Evolutionary conservation across 2,329 filamentous ascomycete species (phyloP), one percentile per base, ranked within the genome.

Genomic region (Sporothrix globosa): DNA sequence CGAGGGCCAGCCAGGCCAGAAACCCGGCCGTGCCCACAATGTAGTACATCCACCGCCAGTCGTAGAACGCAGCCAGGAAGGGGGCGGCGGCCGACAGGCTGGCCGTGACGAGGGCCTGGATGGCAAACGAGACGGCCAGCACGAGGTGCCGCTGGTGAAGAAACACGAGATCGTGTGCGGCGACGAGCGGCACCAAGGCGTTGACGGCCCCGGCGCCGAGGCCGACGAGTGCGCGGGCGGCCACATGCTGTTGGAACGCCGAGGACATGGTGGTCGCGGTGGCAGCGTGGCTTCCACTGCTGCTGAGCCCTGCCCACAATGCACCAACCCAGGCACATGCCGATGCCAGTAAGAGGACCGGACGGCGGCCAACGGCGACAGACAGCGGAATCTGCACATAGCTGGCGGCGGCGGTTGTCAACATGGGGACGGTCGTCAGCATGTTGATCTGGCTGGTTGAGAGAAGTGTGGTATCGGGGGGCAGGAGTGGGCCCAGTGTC

Each of bases 351-450:
- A 81, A 74, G 19, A 81, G 72, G 4, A 81, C 76, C 0, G 79
- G 79, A 2, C 80, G 76, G 14, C 80, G 78, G 6, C 80, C 80
- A 39, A 80, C 73, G 56, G 76, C 79, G 17, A 78, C 78, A 1
- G 79, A 80, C n/a, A 81, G 74, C 10, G 80, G 79, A 1, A 81
- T 76, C n/a, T 80, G 77, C n/a, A 80, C 67, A 72, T 79, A 80
- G 39, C 76, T 77, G 4, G 79, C 77, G 14, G 77, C 74, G 19
- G 79, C 79, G 67, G 80, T 80, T 68, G 77, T 76, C 24, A 81
- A 71, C 21, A 81, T 72, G 27, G 80, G 80, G 4, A 80, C 73
- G 1, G 79, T 79, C 0, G 78, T 76, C 13, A 81, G 73, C 70
- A 79, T 73, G 19, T 76, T 73, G 11, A 80, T 74, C 53, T 75